These are phyloP conservation scores for Neurospora hispaniola DNA, from an alignment of 495 filamentous ascomycete genomes.

Conservation along the genomic window DNA sequence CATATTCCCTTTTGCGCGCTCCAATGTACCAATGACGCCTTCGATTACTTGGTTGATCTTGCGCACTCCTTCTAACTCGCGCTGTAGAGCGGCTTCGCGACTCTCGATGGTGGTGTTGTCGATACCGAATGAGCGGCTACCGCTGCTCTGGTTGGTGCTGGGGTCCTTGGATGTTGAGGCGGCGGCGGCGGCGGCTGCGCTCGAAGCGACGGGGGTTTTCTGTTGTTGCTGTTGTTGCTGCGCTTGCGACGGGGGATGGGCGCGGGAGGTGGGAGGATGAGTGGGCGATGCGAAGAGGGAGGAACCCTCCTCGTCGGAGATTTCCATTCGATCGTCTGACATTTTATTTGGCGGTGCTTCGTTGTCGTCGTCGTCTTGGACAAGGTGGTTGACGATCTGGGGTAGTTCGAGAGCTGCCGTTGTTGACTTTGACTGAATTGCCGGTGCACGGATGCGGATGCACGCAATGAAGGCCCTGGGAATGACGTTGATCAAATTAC, in stretches of 20 bases:
- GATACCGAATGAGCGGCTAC: conserved; percentile 37
- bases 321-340: conserved; percentile 13
- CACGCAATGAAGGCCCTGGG: neutral
- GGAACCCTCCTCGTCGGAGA: conserved; percentile 47
- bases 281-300: conserved; percentile 62
- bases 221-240: neutral
- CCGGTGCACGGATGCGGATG: neutral
- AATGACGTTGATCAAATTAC: neutral
- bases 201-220: neutral
- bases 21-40: conserved; percentile 66
- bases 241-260: neutral
- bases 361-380: neutral
- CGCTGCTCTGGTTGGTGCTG: conserved; percentile 39
- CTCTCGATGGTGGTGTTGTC: conserved; percentile 39
- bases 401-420: neutral
- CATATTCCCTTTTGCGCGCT: conserved; percentile 84
- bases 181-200: conserved; percentile 5
- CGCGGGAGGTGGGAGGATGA: conserved; percentile 11
- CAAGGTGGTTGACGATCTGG: neutral
- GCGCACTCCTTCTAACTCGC: conserved; percentile 70
- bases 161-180: conserved; percentile 28
- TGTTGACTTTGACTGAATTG: neutral
- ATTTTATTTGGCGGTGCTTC: conserved; percentile 3
- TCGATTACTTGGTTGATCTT: conserved; percentile 84
- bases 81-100: conserved; percentile 60